Base-by-base conservation (phyloP, 306 rosid species). In the Trichosanthes truncata region DNA sequence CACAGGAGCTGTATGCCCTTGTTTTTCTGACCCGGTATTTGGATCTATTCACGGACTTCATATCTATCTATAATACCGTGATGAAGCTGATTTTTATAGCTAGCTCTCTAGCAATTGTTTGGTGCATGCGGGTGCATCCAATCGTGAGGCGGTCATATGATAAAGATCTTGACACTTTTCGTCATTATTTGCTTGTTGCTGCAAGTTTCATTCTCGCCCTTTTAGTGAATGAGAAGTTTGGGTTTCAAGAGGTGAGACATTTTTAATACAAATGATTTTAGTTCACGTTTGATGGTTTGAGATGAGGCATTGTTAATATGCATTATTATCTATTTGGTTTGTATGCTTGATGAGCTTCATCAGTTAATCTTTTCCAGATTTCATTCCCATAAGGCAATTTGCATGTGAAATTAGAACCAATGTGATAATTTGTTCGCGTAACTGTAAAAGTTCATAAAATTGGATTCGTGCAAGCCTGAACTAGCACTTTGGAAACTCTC, bases 1-100 rank as follows among this genome's bases (percentile, higher is more conserved):
- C 99, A n/a, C 99, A 95, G 87, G 97, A 93, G 84, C 91, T 95
- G 1, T 90, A 90, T 23, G 97, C 93, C 7, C 60, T 91, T 25
- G 97, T 95, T 78, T 95, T 95, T 79, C 29, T 95, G 85, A 80
- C 96, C 36, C 97, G 97, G 67, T 95, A 95, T 81, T 20, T 95
- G 96, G 96, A 91, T 87, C 87, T 95, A 53, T 89, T 95, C 86
- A 91, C 97, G 40, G 93, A 88, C 13, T 93, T 91, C 81, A 45
- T 91, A 74, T 95, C 97, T 26, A 33, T 95, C 18, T 95, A 95
- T 76, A 95, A 95, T 81, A 85, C 92, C 18, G 74, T 86, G 79
- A 93, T 95, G 99, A 95, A 95, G 87, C 23, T 92, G 7, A 95
- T 95, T 21, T 95, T 95, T 82, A 86, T 95, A 23, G 88, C 76